Evolutionary conservation across 495 filamentous ascomycete species (phyloP).

Genomic region (Penicillium alfredii): DNA sequence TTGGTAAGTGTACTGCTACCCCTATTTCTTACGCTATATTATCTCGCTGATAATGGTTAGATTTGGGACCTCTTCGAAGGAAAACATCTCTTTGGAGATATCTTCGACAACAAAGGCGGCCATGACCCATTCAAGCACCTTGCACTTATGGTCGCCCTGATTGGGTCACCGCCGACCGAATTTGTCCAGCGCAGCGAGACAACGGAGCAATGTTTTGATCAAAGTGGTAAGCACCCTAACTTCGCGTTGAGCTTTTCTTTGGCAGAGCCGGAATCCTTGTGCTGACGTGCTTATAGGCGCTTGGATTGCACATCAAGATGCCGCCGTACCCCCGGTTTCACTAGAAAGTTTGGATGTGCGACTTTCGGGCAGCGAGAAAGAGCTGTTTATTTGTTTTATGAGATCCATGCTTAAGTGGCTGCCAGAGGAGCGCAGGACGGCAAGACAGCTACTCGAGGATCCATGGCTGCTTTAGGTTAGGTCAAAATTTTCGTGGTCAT

Average conservation of each 20-base stretch:
- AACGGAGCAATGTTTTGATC: conserved; percentile 31
- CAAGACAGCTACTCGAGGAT: conserved; percentile 32
- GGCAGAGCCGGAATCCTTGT: conserved; percentile 9
- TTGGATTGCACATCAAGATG: conserved; percentile 26
- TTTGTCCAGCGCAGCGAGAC: conserved; percentile 33
- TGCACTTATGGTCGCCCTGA: conserved; percentile 36
- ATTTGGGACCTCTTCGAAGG: conserved; percentile 46
- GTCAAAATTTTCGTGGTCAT: too few species aligned
- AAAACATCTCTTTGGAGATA: conserved; percentile 36
- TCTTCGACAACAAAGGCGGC: conserved; percentile 21
- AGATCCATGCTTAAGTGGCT: conserved; percentile 33
- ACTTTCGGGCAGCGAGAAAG: conserved; percentile 27
- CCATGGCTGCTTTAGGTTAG: conserved; percentile 34
- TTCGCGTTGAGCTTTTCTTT: conserved; percentile 4
- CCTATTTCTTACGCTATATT: neutral
- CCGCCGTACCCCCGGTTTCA: conserved; percentile 16
- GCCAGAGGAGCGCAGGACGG: conserved; percentile 36
- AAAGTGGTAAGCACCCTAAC: conserved; percentile 19
- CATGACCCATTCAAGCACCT: conserved; percentile 39
- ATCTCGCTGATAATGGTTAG: conserved; percentile 24
- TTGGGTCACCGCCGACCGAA: conserved; percentile 38
- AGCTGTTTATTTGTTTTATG: conserved; percentile 30
- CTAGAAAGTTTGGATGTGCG: conserved; percentile 27
- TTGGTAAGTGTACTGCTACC: conserved; percentile 41
- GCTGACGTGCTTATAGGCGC: conserved; percentile 16